Conservation (phyloP, 495 filamentous ascomycete species). For the Penicillium tannophilum region DNA sequence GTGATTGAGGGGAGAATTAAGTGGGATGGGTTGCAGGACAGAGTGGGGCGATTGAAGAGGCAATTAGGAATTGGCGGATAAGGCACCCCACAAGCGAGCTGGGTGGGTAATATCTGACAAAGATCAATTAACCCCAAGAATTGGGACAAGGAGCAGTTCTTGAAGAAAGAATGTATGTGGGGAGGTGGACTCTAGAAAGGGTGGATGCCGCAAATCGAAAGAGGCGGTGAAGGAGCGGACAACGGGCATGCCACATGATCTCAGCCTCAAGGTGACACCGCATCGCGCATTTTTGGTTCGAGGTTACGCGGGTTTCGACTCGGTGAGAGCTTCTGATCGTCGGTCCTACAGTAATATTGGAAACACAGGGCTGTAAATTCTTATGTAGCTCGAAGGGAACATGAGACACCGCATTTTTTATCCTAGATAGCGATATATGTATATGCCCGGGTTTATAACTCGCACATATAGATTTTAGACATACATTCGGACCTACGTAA, state of each 20-base stretch:
- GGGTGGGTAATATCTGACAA: conserved; percentile 11
- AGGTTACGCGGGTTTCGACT: conserved; percentile 13
- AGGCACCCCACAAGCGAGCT: conserved; percentile 19
- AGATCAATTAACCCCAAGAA: conserved; percentile 12
- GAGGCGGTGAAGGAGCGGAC: conserved; percentile 36
- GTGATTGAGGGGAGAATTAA: conserved; percentile 21
- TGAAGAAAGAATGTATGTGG: conserved; percentile 16
- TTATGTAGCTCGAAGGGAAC: neutral
- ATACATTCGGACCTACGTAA: too few species aligned
- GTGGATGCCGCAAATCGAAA: conserved; percentile 25
- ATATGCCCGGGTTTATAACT: too few species aligned
- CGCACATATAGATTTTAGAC: too few species aligned
- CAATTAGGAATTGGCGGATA: conserved; percentile 22
- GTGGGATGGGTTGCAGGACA: conserved; percentile 24
- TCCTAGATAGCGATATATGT: too few species aligned
- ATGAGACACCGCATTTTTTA: neutral
- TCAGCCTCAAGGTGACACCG: conserved; percentile 31
- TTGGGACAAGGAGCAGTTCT: conserved; percentile 9
- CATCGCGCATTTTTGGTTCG: conserved; percentile 7
- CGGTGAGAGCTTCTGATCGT: conserved; percentile 9
- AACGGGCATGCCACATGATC: conserved; percentile 33
- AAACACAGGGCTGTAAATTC: neutral
- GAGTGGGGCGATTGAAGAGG: conserved; percentile 26
- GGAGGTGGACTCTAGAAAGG: conserved; percentile 15
- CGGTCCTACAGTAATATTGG: neutral